Base-by-base conservation (phyloP, 169 alveolate species). In the Theileria parva region DNA sequence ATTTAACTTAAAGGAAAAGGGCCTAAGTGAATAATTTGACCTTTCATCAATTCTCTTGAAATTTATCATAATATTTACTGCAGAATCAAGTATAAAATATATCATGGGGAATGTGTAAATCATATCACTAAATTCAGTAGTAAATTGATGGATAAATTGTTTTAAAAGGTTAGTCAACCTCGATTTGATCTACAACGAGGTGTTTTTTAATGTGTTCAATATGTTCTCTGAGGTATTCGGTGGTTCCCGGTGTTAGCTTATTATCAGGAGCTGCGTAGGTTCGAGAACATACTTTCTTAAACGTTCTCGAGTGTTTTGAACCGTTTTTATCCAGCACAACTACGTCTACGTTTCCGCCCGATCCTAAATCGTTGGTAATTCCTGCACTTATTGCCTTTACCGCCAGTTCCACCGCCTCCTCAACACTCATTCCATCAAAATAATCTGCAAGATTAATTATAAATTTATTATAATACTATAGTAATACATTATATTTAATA, bases 311-410 rank as follows among this genome's bases (percentile, higher is more conserved):
- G 77, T 87, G 93, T 23, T 95, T 96, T n/a, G 89, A 88, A 28
- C 96, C 95, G 59, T 94, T 95, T 75, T 89, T 93, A 64, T 91
- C 95, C 80, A 97, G 94, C 68, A 96, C 95, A 34, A 94, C 93
- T 6, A 97, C 90, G 89, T 97, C 98, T 25, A 97, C 99, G 88
- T 95, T 95, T 51, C 98, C 95, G 25, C 99, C 99, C 32, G 98
- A 94, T 12, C 98, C 98, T 76, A 97, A 84, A 89, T 97, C 99
- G 90, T 97, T 95, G 86, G 95, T 91, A 69, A 97, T 95, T 84
- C 99, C 99, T 59, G 99, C 98, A 85, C 97, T 97, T 73, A 96
- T 95, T 32, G 99, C 98, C 88, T 91, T 93, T 44, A 92, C 88
- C n/a, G 93, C 97, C 71, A 96, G 71, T 27, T 92, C 94, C 53